These are phyloP conservation scores for Globisporangium heterothallicum DNA, from an alignment of 352 stramenopile species.

Conservation along the genomic window DNA sequence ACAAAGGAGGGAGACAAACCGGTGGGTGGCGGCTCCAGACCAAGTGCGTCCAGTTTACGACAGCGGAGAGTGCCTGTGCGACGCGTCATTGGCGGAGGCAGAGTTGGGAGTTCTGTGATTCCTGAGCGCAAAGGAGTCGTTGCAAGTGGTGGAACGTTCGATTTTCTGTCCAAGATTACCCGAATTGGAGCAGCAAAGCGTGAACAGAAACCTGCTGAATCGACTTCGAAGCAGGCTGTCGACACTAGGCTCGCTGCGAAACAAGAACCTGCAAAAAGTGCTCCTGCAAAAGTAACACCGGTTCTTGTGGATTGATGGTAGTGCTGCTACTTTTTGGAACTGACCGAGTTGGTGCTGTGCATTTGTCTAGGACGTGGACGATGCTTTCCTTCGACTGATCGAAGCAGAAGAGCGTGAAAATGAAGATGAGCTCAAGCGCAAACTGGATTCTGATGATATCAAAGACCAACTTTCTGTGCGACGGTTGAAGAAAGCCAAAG, in stretches of 20 bases:
- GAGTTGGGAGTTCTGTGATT: constrained; percentile 16
- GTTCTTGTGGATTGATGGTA: constrained; percentile 4
- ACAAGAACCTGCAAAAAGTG: neutral
- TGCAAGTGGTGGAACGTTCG: constrained; percentile 73
- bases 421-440: constrained; percentile 52
- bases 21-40: neutral
- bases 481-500: constrained; percentile 26
- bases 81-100: constrained; percentile 24
- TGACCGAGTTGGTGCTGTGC: constrained; percentile 2
- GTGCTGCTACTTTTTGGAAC: neutral
- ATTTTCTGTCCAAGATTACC: constrained; percentile 83
- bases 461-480: constrained; percentile 54
- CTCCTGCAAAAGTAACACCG: neutral
- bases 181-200: constrained; percentile 23
- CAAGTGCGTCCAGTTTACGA: constrained; percentile 1
- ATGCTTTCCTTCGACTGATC: constrained; percentile 71
- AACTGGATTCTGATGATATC: constrained; percentile 38
- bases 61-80: constrained; percentile 22
- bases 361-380: constrained; percentile 52
- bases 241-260: too few species aligned
- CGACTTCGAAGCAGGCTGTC: constrained; percentile 1
- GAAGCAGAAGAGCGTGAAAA: constrained; percentile 71
- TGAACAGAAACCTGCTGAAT: constrained; percentile 11
- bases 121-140: constrained; percentile 60
- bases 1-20: constrained; percentile 15